Evolutionary conservation across 2,329 filamentous ascomycete genomes (phyloP), one percentile per base, ranked within the genome.

Genomic region (Fusarium austroafricanum): DNA sequence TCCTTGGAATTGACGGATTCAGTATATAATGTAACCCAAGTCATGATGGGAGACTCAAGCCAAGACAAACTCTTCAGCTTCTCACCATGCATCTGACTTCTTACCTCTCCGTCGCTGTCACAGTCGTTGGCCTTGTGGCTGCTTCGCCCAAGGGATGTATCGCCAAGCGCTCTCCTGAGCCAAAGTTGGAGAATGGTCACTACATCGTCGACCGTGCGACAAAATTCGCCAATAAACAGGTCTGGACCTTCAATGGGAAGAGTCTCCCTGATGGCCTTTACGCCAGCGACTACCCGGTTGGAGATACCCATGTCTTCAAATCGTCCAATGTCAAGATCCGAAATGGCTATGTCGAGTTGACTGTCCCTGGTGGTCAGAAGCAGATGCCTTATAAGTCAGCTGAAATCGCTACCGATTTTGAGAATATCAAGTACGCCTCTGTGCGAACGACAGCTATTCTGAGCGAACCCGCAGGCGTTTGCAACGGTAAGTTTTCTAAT

Each of bases 401-500:
- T 8, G 70, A 77, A 49, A 54, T 77, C 5, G 50, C 49, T 5
- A 77, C 75, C 12, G 45, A 58, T 2, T 53, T 70, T 10, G 21
- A 61, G 1, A 77, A 77, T 54, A 77, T 77, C 42, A 66, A 62
- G 43, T 75, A 76, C 44, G 75, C 75, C 9, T 76, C 74, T 20
- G 71, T 76, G 6, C 61, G 75, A 11, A 75, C 74, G 2, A 67
- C 70, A 0, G 75, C 75, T 5, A 76, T 77, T 17, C 55, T 77
- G 1, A 75, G 59, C 4, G 72, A 76, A 10, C 67, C 74, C 35
- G 51, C 68, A 29, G 75, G 75, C 18, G 75, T 76, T 49, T 76
- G 75, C 62, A 77, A 77, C 12, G 75, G 75, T 76, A 56, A 21
- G 29, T 5, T 3, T 3, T 6, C 14, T 0, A 1, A 1, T 11